Percentiles rank a stretch among this genome's conserved stretches.
phyloP scores from a whole-genome alignment of 495 filamentous ascomycete species.

The Xylaria acuta region DNA sequence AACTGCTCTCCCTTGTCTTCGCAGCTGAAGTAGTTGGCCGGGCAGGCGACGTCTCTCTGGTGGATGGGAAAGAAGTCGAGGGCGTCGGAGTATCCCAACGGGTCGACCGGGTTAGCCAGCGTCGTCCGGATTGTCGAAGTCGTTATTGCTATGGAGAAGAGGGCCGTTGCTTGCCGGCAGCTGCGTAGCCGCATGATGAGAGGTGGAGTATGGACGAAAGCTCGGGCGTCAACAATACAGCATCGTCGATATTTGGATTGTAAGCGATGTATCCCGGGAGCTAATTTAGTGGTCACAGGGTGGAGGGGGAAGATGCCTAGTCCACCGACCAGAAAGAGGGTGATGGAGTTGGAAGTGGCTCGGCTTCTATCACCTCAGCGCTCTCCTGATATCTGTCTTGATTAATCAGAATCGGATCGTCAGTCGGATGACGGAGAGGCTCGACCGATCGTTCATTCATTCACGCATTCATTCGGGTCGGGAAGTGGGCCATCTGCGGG shows the following conservation, averaged over 20 bases:
- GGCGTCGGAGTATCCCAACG: conserved; percentile 33
- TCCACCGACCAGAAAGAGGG: background rate
- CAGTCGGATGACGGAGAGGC: background rate
- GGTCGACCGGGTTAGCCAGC: conserved; percentile 34
- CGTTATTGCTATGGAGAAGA: conserved; percentile 26
- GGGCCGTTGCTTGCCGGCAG: conserved; percentile 5
- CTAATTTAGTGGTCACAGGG: background rate
- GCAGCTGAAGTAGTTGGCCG: conserved; percentile 53
- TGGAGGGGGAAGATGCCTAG: background rate
- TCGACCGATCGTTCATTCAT: conserved; percentile 3
- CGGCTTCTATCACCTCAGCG: background rate
- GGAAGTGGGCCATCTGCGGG: conserved; percentile 8
- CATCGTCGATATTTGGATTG: background rate
- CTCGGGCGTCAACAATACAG: conserved; percentile 10
- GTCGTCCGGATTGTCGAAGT: conserved; percentile 26
- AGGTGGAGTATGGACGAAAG: background rate
- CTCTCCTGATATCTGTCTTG: background rate
- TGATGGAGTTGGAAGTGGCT: background rate
- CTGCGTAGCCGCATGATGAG: conserved; percentile 18
- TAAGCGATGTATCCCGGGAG: background rate
- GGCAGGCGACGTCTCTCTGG: conserved; percentile 34
- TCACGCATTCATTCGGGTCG: background rate
- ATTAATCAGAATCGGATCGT: conserved; percentile 1
- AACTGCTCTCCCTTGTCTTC: conserved; percentile 47
- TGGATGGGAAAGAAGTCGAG: conserved; percentile 33